A percentile compares a stretch with the other conserved stretches of the same genome.
These are phyloP conservation scores for Blastocystis sp. DNA, from an alignment of 352 stramenopile species.

Conservation along the genomic window DNA sequence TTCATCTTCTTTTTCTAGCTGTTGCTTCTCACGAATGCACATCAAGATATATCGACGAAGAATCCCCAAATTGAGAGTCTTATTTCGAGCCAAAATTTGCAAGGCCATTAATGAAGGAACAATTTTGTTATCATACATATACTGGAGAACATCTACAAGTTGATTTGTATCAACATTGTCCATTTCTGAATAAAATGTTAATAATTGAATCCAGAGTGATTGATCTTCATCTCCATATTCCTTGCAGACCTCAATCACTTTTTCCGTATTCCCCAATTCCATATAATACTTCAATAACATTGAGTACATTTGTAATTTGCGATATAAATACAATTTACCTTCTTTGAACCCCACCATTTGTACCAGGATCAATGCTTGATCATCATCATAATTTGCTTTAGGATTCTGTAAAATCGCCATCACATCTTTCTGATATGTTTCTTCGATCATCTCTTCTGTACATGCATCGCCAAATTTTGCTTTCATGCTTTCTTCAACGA, in stretches of 20 bases:
- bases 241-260: constrained; percentile 82
- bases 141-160: constrained; percentile 36
- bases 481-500: neutral
- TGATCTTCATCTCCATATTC: constrained; percentile 83
- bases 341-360: constrained; percentile 86
- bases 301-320: constrained; percentile 88
- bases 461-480: neutral
- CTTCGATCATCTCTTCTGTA: neutral
- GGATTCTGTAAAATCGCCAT: constrained; percentile 84
- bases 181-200: constrained; percentile 83
- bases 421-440: constrained; percentile 70
- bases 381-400: constrained; percentile 83
- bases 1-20: constrained; percentile 80
- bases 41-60: constrained; percentile 82
- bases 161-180: constrained; percentile 2
- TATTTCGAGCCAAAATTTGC: constrained; percentile 80
- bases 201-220: constrained; percentile 82
- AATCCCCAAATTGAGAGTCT: constrained; percentile 78
- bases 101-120: constrained; percentile 72
- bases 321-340: constrained; percentile 87
- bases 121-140: constrained; percentile 66
- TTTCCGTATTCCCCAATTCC: constrained; percentile 83
- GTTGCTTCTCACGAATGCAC: constrained; percentile 78
- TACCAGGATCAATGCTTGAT: constrained; percentile 86
- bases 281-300: constrained; percentile 89